phyloP scores from a whole-genome alignment of 2,329 filamentous ascomycete genomes.

The Fusarium hostae region DNA sequence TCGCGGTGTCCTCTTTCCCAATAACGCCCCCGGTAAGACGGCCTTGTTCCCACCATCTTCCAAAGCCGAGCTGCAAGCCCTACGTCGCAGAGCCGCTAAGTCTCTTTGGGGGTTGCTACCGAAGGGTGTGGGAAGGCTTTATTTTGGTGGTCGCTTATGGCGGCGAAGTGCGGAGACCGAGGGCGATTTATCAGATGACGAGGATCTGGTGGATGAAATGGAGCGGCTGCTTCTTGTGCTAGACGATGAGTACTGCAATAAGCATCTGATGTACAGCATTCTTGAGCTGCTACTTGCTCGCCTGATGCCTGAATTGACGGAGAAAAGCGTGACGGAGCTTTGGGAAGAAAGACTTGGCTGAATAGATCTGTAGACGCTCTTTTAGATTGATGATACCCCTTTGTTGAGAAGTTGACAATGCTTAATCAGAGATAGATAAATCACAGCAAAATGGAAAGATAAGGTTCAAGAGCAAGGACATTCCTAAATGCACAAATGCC shows the following conservation, averaged over 20 bases:
- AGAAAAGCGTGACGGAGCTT: constrained; percentile 76
- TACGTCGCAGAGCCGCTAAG: constrained; percentile 74
- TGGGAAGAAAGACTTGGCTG: constrained; percentile 74
- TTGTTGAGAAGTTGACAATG: constrained; percentile 14
- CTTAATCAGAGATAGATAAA: neutral
- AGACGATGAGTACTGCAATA: constrained; percentile 88
- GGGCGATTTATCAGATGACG: constrained; percentile 42
- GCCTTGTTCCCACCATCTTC: constrained; percentile 69
- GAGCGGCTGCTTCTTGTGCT: constrained; percentile 78
- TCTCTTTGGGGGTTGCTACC: constrained; percentile 64
- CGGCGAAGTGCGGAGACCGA: constrained; percentile 38
- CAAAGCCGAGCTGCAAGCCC: constrained; percentile 67
- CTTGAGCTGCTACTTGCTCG: constrained; percentile 85
- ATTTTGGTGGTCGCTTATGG: constrained; percentile 58
- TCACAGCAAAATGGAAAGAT: neutral
- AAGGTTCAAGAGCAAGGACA: constrained; percentile 38
- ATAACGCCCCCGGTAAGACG: constrained; percentile 77
- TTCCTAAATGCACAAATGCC: constrained; percentile 44
- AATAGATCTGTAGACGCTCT: constrained; percentile 20
- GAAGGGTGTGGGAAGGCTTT: constrained; percentile 59
- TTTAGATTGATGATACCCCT: constrained; percentile 38
- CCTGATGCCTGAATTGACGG: constrained; percentile 84
- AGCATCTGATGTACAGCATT: constrained; percentile 85
- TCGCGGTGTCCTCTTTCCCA: constrained; percentile 85
- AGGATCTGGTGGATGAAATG: constrained; percentile 66